Percentiles rank a stretch among this genome's conserved stretches.
Conservation (phyloP, 179 eudicot genomes). For the Beta corolliflora region DNA sequence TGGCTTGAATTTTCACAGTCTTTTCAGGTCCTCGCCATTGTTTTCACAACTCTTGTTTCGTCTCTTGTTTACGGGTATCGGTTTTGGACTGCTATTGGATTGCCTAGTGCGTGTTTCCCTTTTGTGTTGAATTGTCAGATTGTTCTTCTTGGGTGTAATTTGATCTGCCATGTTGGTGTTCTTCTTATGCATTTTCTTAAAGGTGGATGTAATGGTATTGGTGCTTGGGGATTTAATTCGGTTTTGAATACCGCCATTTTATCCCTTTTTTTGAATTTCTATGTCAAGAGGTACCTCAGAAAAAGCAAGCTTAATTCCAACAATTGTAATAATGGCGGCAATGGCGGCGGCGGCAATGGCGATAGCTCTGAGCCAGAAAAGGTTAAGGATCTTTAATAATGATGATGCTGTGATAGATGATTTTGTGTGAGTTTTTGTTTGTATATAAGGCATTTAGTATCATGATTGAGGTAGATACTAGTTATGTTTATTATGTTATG, state of each 20-base stretch:
- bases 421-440: too few relatives aligned
- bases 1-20: constrained; percentile 92
- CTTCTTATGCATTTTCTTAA: constrained; percentile 55
- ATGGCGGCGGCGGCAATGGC: neutral
- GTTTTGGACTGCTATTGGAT: constrained; percentile 78
- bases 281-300: constrained; percentile 41
- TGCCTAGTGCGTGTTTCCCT: constrained; percentile 74
- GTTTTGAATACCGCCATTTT: constrained; percentile 64
- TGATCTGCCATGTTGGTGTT: constrained; percentile 71
- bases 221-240: constrained; percentile 84
- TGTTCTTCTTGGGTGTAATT: constrained; percentile 52
- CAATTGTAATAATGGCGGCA: neutral
- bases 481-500: too few relatives aligned
- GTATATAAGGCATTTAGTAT: too few relatives aligned
- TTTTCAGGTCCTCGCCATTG: constrained; percentile 71
- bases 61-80: constrained; percentile 73
- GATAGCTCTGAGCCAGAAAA: neutral
- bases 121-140: constrained; percentile 74
- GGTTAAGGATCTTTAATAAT: too few relatives aligned
- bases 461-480: too few relatives aligned
- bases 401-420: too few relatives aligned
- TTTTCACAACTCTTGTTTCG: constrained; percentile 58
- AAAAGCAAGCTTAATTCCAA: neutral
- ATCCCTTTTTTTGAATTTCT: constrained; percentile 64
- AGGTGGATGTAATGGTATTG: constrained; percentile 90